These are phyloP conservation scores for Hibiscus mutabilis DNA, from an alignment of 345 rosid species.

Conservation along the genomic window DNA sequence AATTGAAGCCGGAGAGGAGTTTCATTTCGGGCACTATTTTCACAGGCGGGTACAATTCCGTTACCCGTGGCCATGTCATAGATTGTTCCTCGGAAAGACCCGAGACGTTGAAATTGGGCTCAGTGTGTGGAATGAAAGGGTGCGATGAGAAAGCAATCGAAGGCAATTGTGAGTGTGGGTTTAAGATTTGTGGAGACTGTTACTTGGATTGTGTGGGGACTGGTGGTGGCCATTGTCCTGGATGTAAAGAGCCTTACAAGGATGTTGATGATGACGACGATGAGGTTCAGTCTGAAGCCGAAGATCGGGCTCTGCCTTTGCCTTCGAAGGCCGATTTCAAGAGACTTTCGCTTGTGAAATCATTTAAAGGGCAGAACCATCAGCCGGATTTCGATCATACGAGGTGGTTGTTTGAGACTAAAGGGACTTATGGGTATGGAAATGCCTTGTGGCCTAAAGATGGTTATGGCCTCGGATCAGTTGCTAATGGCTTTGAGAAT, in stretches of 20 bases:
- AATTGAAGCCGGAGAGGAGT: conserved; percentile 27
- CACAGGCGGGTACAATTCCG: conserved; percentile 60
- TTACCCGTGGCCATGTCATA: conserved; percentile 63
- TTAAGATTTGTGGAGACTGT: conserved; percentile 58
- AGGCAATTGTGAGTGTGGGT: conserved; percentile 60
- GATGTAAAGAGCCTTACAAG: conserved; percentile 66
- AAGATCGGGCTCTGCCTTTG: conserved; percentile 58
- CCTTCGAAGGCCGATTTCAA: conserved; percentile 50
- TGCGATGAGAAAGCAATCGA: conserved; percentile 55
- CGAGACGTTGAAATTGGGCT: conserved; percentile 24
- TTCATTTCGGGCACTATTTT: conserved; percentile 57
- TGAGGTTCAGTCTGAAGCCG: conserved; percentile 33
- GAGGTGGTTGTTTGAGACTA: conserved; percentile 76
- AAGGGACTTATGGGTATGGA: conserved; percentile 75
- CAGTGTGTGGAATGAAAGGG: conserved; percentile 57
- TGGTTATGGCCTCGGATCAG: conserved; percentile 52
- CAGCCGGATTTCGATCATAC: conserved; percentile 65
- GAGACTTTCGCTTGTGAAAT: conserved; percentile 64
- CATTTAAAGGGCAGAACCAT: conserved; percentile 55
- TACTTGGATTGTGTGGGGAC: conserved; percentile 45
- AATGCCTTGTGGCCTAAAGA: conserved; percentile 83
- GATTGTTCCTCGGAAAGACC: conserved; percentile 38
- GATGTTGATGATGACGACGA: conserved; percentile 37
- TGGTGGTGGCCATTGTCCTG: conserved; percentile 62
- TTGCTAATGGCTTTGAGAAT: conserved; percentile 43